Evolutionary conservation across 306 rosid genomes (phyloP).

Genomic region (Arachis stenosperma): DNA sequence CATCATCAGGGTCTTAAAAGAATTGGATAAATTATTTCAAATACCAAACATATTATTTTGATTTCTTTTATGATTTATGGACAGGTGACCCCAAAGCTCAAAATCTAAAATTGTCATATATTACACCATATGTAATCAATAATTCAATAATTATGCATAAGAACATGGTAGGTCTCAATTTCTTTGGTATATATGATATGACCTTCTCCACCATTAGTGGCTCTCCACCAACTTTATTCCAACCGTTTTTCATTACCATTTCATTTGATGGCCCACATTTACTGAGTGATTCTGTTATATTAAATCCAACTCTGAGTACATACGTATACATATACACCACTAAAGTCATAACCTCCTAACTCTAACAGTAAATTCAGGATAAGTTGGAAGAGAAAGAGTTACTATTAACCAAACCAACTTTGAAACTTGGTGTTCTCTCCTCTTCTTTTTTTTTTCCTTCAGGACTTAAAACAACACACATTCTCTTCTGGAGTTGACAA

Average conservation of each 20-base stretch:
- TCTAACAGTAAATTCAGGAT: slow-evolving; percentile 22
- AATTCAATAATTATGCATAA: not conserved
- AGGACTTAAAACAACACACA: not conserved
- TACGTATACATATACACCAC: slow-evolving; percentile 6
- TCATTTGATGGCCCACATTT: slow-evolving; percentile 44
- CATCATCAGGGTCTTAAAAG: not conserved
- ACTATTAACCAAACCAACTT: slow-evolving; percentile 16
- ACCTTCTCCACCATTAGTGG: slow-evolving; percentile 56
- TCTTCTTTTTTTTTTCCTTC: not conserved
- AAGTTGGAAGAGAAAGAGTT: slow-evolving; percentile 9
- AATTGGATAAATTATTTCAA: not conserved
- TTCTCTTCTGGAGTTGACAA: slow-evolving; percentile 34
- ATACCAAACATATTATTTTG: not conserved
- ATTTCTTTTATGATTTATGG: not conserved
- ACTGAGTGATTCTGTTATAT: slow-evolving; percentile 16
- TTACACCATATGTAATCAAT: not conserved
- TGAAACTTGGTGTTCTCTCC: not conserved
- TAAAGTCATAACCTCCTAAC: slow-evolving; percentile 4
- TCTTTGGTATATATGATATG: slow-evolving; percentile 5
- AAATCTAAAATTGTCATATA: not conserved
- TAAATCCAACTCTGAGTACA: slow-evolving; percentile 27
- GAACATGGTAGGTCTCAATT: not conserved
- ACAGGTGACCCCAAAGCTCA: not conserved
- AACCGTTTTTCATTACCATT: slow-evolving; percentile 43
- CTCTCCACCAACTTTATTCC: slow-evolving; percentile 45